phyloP scores from a whole-genome alignment of 1,139 yeast genomes.

The Sugiyamaella neomexicana region DNA sequence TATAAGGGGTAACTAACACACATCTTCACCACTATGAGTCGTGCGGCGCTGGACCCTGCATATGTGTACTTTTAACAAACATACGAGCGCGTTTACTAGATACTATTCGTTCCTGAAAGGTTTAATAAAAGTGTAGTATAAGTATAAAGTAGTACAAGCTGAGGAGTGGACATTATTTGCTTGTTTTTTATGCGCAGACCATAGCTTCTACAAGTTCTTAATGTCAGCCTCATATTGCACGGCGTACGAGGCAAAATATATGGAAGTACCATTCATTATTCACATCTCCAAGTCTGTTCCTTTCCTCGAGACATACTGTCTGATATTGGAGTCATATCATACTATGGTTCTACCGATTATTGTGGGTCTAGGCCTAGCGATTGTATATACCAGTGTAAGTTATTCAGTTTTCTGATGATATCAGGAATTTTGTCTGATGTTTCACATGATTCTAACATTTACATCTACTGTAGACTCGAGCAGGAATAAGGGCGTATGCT shows the following conservation, averaged over 20 bases:
- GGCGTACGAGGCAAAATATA: background rate
- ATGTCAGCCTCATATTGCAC: background rate
- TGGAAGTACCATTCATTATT: background rate
- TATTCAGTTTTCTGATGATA: background rate
- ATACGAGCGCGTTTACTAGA: too few relatives aligned
- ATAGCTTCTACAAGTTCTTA: too few relatives aligned
- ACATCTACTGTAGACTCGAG: slow-evolving; percentile 29
- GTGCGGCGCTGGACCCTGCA: slow-evolving; percentile 12
- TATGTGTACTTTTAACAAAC: background rate
- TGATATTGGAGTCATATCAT: too few relatives aligned
- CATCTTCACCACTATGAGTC: background rate
- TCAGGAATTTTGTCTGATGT: too few relatives aligned
- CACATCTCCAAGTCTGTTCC: background rate
- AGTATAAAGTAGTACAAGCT: too few relatives aligned
- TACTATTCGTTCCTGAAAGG: too few relatives aligned
- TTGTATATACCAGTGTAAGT: slow-evolving; percentile 33
- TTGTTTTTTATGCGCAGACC: too few relatives aligned
- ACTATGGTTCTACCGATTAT: slow-evolving; percentile 28
- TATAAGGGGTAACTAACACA: background rate
- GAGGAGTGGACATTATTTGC: too few relatives aligned
- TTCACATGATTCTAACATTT: background rate
- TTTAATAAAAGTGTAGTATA: too few relatives aligned
- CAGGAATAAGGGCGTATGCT: slow-evolving; percentile 39
- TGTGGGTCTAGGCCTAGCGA: slow-evolving; percentile 33
- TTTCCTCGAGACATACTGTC: background rate